These are phyloP conservation scores for Paraglomus brasilianum DNA, from an alignment of 192 early-diverging fungal species.

Conservation along the genomic window DNA sequence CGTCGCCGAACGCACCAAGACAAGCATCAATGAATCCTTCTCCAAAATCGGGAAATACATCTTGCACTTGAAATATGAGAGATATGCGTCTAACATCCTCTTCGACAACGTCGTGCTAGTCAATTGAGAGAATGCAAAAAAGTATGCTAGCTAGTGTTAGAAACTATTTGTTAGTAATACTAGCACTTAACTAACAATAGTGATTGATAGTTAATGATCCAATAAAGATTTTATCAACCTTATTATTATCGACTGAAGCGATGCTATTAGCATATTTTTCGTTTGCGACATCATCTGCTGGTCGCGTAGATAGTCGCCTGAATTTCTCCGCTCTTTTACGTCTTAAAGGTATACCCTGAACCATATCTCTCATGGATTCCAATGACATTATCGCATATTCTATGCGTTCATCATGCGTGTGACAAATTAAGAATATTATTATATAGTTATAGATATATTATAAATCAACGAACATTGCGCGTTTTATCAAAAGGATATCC, in stretches of 20 bases:
- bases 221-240: neutral
- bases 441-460: neutral
- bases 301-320: neutral
- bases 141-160: slow-evolving; percentile 55
- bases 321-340: slow-evolving; percentile 12
- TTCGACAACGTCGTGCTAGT: slow-evolving; percentile 34
- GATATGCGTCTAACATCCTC: slow-evolving; percentile 55
- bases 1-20: slow-evolving; percentile 62
- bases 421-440: slow-evolving; percentile 27
- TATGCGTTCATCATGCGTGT: slow-evolving; percentile 54
- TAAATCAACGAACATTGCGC: slow-evolving; percentile 8
- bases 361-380: slow-evolving; percentile 66
- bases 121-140: slow-evolving; percentile 7
- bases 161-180: too few species aligned
- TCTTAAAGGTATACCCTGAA: slow-evolving; percentile 11
- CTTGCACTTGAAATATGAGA: slow-evolving; percentile 78
- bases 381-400: slow-evolving; percentile 65
- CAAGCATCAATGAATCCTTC: slow-evolving; percentile 90
- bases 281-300: neutral
- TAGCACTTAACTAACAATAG: too few species aligned
- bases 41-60: slow-evolving; percentile 87
- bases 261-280: neutral
- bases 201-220: too few species aligned
- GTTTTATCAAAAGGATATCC: slow-evolving; percentile 35
- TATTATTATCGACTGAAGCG: neutral